Conservation (phyloP, 345 rosid genomes). For the Dovyalis caffra region DNA sequence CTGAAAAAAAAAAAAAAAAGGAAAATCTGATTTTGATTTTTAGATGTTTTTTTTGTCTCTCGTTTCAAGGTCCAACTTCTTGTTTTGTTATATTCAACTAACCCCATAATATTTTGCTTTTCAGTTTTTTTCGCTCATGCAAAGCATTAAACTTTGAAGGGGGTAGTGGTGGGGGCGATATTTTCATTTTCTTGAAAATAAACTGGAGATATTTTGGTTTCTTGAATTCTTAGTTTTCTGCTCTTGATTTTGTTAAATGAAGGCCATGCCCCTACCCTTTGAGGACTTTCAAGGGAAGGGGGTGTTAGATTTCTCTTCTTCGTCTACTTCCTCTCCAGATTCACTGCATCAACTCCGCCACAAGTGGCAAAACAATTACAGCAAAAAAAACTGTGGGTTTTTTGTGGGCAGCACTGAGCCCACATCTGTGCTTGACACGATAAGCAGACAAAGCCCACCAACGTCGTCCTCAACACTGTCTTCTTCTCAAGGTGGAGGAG, state of each 20-base stretch:
- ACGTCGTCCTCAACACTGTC: conserved; percentile 74
- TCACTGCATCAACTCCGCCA: conserved; percentile 22
- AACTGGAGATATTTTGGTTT: conserved; percentile 31
- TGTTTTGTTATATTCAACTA: not conserved
- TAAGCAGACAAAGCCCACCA: conserved; percentile 57
- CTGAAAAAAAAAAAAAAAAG: conserved; percentile 3
- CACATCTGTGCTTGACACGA: conserved; percentile 56
- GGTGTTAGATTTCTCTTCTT: conserved; percentile 33
- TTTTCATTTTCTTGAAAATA: conserved; percentile 6
- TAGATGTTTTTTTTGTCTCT: conserved; percentile 2
- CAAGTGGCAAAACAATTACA: conserved; percentile 29
- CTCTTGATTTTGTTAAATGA: conserved; percentile 39
- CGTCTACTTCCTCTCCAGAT: conserved; percentile 20
- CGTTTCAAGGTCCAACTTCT: not conserved
- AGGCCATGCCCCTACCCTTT: conserved; percentile 86
- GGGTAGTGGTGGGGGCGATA: not conserved
- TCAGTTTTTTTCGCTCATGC: not conserved
- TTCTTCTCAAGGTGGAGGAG: conserved; percentile 58
- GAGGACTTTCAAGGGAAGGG: conserved; percentile 78
- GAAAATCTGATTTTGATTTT: conserved; percentile 22
- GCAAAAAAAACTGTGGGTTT: conserved; percentile 35
- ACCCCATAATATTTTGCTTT: not conserved
- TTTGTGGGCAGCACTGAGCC: conserved; percentile 52
- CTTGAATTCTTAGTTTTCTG: conserved; percentile 10
- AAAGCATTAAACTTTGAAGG: not conserved